Base-by-base conservation (phyloP, 2,329 filamentous ascomycete genomes). In the Hypoxylon sp. region DNA sequence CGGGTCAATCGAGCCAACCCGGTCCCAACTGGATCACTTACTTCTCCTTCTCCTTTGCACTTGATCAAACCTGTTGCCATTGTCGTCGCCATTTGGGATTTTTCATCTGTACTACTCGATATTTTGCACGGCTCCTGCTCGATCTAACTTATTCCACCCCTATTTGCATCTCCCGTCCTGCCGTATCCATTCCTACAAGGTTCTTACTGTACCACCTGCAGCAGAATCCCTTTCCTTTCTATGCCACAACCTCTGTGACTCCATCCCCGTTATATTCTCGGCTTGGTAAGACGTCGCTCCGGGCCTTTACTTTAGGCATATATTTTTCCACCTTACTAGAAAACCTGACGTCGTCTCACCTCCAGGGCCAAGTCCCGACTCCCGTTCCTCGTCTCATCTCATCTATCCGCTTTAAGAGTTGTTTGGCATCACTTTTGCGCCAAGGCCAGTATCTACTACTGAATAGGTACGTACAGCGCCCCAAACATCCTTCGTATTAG, bases 381-480 rank as follows among this genome's bases (percentile, higher is more conserved):
- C 15, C 28, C 20, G 17, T 26, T 19, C 20, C 41, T 28, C n/a
- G 24, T 4, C 19, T 13, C 41, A 19, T 48, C 20, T 17, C 39
- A 20, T 48, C 37, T 22, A 22, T 11, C n/a, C 30, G 20, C 17
- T 54, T 39, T 2, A n/a, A 48, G 19, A 34, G 22, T 56, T 20
- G 30, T 60, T 52, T 26, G n/a, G 34, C 17, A 24, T 48, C 28
- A 28, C 20, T 17, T 44, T 34, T 51, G 46, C 37, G 34, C 13
- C 47, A 28, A 20, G 19, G 54, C 6, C 28, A 17, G 41, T 46
- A 34, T 22, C 7, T 15, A 54, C 34, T 30, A 19, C 10, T 34
- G 30, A 6, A 34, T 54, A 64, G 57, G 64, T 67, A 44, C 32
- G 64, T 61, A 49, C 30, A 34, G 15, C 62, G 10, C 5, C 24